Conservation (phyloP, 768 basidiomycete species). For the Russula olivacea region DNA sequence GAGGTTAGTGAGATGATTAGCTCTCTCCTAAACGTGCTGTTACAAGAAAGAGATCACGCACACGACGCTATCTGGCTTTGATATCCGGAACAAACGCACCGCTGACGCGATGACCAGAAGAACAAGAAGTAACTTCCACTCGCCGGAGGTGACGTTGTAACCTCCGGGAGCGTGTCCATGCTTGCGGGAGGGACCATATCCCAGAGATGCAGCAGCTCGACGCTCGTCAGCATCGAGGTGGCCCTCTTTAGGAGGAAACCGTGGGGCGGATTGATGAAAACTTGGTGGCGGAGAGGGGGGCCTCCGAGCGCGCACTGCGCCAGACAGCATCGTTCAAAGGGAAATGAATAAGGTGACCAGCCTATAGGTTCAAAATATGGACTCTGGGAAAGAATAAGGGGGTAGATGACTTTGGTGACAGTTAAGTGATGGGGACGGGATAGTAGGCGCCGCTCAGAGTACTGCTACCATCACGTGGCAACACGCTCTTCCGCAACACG, state of each 20-base stretch:
- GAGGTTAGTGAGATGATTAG: background rate
- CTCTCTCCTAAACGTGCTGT: background rate
- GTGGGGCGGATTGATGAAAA: conserved; percentile 18
- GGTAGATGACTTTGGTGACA: conserved; percentile 16
- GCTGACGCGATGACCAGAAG: conserved; percentile 63
- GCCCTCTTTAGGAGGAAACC: conserved; percentile 24
- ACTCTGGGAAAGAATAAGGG: background rate
- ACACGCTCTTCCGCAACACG: no score
- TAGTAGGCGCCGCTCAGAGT: background rate
- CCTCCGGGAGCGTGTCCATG: conserved; percentile 46
- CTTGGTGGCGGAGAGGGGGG: conserved; percentile 24
- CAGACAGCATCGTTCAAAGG: conserved; percentile 26
- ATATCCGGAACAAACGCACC: conserved; percentile 85
- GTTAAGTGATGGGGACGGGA: no score
- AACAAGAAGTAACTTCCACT: conserved; percentile 67
- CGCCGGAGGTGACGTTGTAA: conserved; percentile 57
- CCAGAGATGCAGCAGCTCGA: conserved; percentile 24
- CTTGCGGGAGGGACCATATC: conserved; percentile 23
- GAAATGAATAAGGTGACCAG: conserved; percentile 17
- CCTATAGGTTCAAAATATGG: background rate
- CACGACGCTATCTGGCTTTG: conserved; percentile 89
- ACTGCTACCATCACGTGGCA: background rate
- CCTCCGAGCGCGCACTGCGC: conserved; percentile 24
- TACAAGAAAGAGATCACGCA: conserved; percentile 40
- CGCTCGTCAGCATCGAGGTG: conserved; percentile 26